Evolutionary conservation across 768 basidiomycete species (phyloP).

Genomic region (Chalciporus pseudorubinellus): DNA sequence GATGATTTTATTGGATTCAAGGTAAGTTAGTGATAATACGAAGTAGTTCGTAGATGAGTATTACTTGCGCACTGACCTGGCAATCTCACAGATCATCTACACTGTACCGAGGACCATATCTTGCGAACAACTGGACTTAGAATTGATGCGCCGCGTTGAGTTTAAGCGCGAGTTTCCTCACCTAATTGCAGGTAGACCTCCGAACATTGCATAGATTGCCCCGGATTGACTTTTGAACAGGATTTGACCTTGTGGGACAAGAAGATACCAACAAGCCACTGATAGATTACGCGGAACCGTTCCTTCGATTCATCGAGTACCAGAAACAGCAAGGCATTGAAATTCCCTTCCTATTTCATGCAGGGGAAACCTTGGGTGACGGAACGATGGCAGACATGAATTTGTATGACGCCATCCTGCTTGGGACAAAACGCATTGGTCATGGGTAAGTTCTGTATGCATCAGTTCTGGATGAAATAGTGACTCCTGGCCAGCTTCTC

Average conservation of each 20-base stretch:
- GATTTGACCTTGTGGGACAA: slow-evolving; percentile 51
- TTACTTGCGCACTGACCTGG: neutral
- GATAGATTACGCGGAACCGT: slow-evolving; percentile 37
- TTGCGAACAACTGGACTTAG: slow-evolving; percentile 40
- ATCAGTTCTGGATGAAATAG: neutral
- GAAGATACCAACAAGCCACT: slow-evolving; percentile 42
- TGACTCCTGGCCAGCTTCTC: slow-evolving; percentile 34
- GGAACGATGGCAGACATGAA: slow-evolving; percentile 44
- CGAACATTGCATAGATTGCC: neutral
- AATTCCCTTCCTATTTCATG: slow-evolving; percentile 48
- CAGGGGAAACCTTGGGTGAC: slow-evolving; percentile 49
- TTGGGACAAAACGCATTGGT: slow-evolving; percentile 51
- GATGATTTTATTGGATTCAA: slow-evolving; percentile 44
- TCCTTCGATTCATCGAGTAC: slow-evolving; percentile 39
- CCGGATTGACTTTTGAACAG: slow-evolving; percentile 15
- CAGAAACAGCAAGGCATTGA: slow-evolving; percentile 25
- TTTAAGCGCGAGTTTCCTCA: slow-evolving; percentile 47
- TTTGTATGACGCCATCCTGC: slow-evolving; percentile 46
- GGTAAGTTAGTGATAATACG: slow-evolving; percentile 19
- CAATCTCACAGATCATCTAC: slow-evolving; percentile 39
- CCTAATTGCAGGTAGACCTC: slow-evolving; percentile 39
- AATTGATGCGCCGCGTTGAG: slow-evolving; percentile 41
- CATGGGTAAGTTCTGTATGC: slow-evolving; percentile 37
- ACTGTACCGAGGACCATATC: slow-evolving; percentile 36
- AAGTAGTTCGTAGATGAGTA: neutral